Evolutionary conservation across 306 rosid species (phyloP).

Genomic region (Dryas octopetala): DNA sequence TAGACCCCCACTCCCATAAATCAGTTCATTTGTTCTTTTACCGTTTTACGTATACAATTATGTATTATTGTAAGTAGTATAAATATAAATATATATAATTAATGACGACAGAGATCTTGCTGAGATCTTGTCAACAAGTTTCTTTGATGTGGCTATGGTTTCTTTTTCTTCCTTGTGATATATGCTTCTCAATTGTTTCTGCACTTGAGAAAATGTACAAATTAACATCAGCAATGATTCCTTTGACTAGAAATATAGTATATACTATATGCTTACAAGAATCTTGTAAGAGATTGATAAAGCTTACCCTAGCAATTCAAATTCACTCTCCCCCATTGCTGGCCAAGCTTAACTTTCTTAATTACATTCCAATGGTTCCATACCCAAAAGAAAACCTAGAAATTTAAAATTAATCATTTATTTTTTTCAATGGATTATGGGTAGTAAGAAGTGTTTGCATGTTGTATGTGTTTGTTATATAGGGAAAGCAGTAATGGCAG

Average conservation of each 20-base stretch:
- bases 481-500: slow-evolving; percentile 9
- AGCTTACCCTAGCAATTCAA: slow-evolving; percentile 56
- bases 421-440: not conserved
- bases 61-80: slow-evolving; percentile 76
- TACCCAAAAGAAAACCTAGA: slow-evolving; percentile 39
- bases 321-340: slow-evolving; percentile 41
- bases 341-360: slow-evolving; percentile 47
- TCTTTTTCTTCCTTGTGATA: slow-evolving; percentile 38
- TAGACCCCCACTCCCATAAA: slow-evolving; percentile 48
- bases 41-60: slow-evolving; percentile 46
- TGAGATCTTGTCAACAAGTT: slow-evolving; percentile 50
- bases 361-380: slow-evolving; percentile 56
- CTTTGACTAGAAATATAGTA: not conserved
- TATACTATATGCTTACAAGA: not conserved
- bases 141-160: slow-evolving; percentile 54
- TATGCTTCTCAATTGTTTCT: slow-evolving; percentile 63
- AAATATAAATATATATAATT: slow-evolving; percentile 31
- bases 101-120: slow-evolving; percentile 44
- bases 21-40: slow-evolving; percentile 57
- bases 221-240: not conserved
- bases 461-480: not conserved
- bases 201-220: slow-evolving; percentile 22
- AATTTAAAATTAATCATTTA: slow-evolving; percentile 17
- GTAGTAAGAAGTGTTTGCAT: not conserved
- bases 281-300: not conserved